Evolutionary conservation across 2,329 filamentous ascomycete species (phyloP), one percentile per base, ranked within the genome.

Genomic region (Purpureocillium lavendulum): DNA sequence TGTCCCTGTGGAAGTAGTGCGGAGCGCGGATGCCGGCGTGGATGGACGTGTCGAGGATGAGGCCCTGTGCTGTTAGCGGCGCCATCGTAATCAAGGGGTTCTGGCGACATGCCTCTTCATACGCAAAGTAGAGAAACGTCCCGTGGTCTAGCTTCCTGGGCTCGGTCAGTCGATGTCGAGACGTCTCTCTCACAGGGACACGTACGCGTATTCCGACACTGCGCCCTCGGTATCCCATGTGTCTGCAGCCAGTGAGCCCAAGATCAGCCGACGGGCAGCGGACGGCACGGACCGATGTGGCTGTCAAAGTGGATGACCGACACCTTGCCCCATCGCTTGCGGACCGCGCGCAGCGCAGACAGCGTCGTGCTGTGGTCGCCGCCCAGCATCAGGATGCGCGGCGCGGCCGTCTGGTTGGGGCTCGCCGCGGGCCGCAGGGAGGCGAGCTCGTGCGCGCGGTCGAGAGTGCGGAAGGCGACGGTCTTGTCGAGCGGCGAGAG

Each of bases 21-120:
- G 84, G 70, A 0, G 85, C 90, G 31, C 87, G 77, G 36, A 94
- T 67, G 1, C 87, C 87, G 0, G 84, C 87, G 57, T 94, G 87
- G 12, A 89, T 84, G 1, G 75, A 81, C 15, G 70, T 65, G 56
- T 87, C 86, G 44, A 74, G 68, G 44, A 90, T 81, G 26, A 94
- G 63, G 0, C 44, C 40, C 48, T 50, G 21, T 5, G 6, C 10
- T n/a, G n/a, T n/a, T n/a, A n/a, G n/a, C n/a, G n/a, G n/a, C n/a
- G n/a, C n/a, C n/a, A n/a, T n/a, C n/a, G n/a, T n/a, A n/a, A n/a
- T n/a, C n/a, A n/a, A n/a, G n/a, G n/a, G n/a, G n/a, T n/a, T n/a
- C n/a, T n/a, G n/a, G n/a, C n/a, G n/a, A n/a, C n/a, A n/a, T n/a
- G n/a, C 44, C 41, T 53, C 43, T 35, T 49, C 44, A 15, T 52